phyloP scores from a whole-genome alignment of 2,329 filamentous ascomycete species.

The Ophiocordyceps camponoti-saundersi region DNA sequence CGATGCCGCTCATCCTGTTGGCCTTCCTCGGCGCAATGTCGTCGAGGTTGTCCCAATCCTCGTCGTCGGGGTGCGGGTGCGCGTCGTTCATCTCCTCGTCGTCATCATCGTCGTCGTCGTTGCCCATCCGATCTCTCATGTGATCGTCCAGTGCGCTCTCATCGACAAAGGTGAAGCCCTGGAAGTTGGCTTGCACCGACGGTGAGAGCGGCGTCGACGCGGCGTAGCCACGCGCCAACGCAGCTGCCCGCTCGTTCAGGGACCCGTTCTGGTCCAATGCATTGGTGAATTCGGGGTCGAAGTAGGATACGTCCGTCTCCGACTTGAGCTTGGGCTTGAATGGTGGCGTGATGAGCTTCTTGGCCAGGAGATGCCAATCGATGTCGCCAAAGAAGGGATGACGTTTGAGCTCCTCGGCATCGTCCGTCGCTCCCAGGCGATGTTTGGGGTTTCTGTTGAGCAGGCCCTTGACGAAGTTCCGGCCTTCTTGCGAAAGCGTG shows the following conservation, averaged over 20 bases:
- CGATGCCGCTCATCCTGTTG: conserved; percentile 48
- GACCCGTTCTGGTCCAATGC: conserved; percentile 76
- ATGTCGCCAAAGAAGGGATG: conserved; percentile 92
- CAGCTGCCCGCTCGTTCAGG: conserved; percentile 78
- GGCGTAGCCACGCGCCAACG: conserved; percentile 68
- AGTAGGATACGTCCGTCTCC: conserved; percentile 92
- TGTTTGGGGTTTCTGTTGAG: conserved; percentile 96
- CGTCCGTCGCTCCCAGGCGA: conserved; percentile 73
- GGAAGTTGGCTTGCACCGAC: conserved; percentile 94
- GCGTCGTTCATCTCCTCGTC: conserved; percentile 46
- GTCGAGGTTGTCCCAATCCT: conserved; percentile 42
- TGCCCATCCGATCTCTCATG: conserved; percentile 37
- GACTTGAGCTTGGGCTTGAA: conserved; percentile 97
- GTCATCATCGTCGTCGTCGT: conserved; percentile 35
- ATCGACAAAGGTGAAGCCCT: conserved; percentile 97
- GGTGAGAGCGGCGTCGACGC: conserved; percentile 87
- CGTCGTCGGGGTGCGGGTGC: conserved; percentile 23
- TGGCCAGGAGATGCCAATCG: conserved; percentile 74
- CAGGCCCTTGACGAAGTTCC: conserved; percentile 95
- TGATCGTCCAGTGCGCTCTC: conserved; percentile 87
- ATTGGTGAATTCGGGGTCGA: conserved; percentile 96
- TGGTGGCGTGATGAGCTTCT: conserved; percentile 85
- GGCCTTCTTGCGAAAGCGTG: conserved; percentile 81
- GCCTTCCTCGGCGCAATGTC: conserved; percentile 32
- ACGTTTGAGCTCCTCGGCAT: conserved; percentile 85